Evolutionary conservation across 768 basidiomycete genomes (phyloP), one percentile per base, ranked within the genome.

Genomic region (Asterophora parasitica): DNA sequence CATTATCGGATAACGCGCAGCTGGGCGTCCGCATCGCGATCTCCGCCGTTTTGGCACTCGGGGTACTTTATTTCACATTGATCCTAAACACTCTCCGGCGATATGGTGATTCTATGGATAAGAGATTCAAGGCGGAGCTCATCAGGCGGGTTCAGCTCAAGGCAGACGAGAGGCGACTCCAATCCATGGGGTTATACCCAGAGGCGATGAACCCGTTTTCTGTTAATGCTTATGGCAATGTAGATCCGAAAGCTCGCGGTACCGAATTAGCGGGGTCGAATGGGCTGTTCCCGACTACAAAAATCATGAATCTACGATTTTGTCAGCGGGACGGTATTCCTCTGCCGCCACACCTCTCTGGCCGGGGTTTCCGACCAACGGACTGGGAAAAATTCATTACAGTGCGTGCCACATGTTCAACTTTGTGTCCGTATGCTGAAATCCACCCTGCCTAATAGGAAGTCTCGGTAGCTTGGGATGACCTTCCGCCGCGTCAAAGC

Each of bases 11-110:
- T 4, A 74, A 71, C 23, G 23, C 23, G 23, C 23, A 23, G 1
- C 61, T 84, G 4, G 78, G 69, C 2, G 72, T 80, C 3, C 76
- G 86, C 15, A 66, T 85, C 17, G 71, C 65, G 0, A 66, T 88
- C 39, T 79, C 86, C 0, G 58, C 57, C 1, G 63, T 83, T 11
- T 74, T 86, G 27, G 56, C 65, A 5, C 53, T 87, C 36, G 83
- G 85, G 0, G 30, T 79, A 4, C 28, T 83, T 19, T 79, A 82
- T 50, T 73, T 82, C 42, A 50, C 34, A 1, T 63, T 82, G 40
- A 77, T 82, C 36, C 61, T 82, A 10, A 61, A 62, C 42, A 79
- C 78, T 3, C 72, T 84, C 59, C 60, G 69, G 37, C 70, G 63
- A 16, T 83, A 82, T 48, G 79, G 80, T 10, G 52, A 57, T 12